Evolutionary conservation across 352 stramenopile genomes (phyloP), one percentile per base, ranked within the genome.

Genomic region (Pythium myriotylum): DNA sequence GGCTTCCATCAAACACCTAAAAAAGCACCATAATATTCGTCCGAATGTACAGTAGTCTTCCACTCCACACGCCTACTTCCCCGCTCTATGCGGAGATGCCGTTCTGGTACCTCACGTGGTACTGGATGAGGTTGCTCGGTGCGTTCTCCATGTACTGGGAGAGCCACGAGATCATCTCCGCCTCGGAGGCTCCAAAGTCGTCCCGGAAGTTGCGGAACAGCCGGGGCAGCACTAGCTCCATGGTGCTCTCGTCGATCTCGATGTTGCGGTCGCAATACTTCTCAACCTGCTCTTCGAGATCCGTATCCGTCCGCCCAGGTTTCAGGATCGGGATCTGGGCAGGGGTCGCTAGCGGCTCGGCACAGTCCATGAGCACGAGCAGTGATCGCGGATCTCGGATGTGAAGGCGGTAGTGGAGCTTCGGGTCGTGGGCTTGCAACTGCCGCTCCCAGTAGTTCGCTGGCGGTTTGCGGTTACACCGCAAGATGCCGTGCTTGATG

Each of bases 381-480:
- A 95, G 55, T 5, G 81, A 92, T 26, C 86, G 86, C 42, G 86
- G 86, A 57, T 95, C 86, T 59, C 86, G 83, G 62, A 93, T 95
- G 64, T 93, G 84, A 32, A 95, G 72, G n/a, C 83, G 81, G 53
- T 86, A 93, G 51, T 92, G 84, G 19, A 95, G 69, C 58, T 91
- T 91, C 2, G 84, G 81, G 48, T 95, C 86, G 29, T 94, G 78
- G 3, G 84, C 70, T 65, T 93, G 84, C 12, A 95, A 59, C 61
- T 95, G 86, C 8, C 83, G 79, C 54, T 93, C 85, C 84, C 84
- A 95, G 57, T 93, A 95, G 68, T 92, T 93, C 6, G 81, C 86
- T 35, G 86, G 86, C 1, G 86, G 86, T 59, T 95, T 95, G 19
- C 86, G 84, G 68, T 95, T 95, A 81, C 84, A 92, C 3, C 86